Conservation (phyloP, 2,329 filamentous ascomycete genomes). For the Tolypocladium album region DNA sequence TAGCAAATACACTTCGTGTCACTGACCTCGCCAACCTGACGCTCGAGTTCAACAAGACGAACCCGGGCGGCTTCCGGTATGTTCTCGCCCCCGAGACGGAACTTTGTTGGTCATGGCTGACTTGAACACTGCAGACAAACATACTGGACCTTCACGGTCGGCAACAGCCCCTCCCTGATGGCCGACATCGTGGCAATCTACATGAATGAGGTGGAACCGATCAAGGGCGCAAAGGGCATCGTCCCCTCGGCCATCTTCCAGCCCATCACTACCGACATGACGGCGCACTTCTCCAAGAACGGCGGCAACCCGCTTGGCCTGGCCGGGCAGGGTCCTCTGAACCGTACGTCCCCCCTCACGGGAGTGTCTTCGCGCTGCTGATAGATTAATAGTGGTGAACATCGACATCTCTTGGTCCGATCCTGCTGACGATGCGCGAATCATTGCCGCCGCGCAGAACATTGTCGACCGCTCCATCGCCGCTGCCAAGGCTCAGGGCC, state of each 20-base stretch:
- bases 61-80: constrained; percentile 13
- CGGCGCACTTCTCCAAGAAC: constrained; percentile 20
- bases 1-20: constrained; percentile 8
- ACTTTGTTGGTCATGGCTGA: not conserved
- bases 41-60: constrained; percentile 10
- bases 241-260: constrained; percentile 23
- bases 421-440: constrained; percentile 19
- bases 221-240: constrained; percentile 11
- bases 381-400: constrained; percentile 9
- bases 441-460: constrained; percentile 15
- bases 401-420: constrained; percentile 15
- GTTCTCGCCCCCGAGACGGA: not conserved
- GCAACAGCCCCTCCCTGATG: constrained; percentile 9
- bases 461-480: constrained; percentile 14
- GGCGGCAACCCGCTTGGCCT: constrained; percentile 22
- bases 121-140: constrained; percentile 7
- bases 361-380: not conserved
- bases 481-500: constrained; percentile 16
- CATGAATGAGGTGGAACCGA: constrained; percentile 9
- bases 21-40: constrained; percentile 9
- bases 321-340: constrained; percentile 12
- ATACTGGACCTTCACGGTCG: constrained; percentile 11
- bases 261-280: constrained; percentile 26
- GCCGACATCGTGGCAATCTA: constrained; percentile 11
- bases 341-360: constrained; percentile 2